Evolutionary conservation across 345 rosid genomes (phyloP).

Genomic region (Bruguiera parviflora): DNA sequence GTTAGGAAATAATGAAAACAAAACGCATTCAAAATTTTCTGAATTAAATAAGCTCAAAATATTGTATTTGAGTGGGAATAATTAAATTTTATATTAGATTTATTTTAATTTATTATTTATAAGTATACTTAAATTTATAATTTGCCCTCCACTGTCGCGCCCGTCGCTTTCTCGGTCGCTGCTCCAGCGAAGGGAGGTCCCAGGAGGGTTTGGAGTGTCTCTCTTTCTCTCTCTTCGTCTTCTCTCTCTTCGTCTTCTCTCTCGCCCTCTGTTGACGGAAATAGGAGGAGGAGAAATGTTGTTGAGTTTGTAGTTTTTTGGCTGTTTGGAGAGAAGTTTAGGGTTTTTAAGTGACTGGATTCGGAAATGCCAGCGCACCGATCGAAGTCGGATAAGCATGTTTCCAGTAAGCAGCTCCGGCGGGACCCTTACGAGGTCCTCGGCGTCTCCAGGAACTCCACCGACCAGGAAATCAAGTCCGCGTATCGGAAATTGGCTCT

Average conservation of each 20-base stretch:
- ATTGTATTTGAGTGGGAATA: too few species aligned
- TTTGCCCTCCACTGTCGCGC: conserved; percentile 15
- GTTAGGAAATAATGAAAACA: background rate
- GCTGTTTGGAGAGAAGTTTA: background rate
- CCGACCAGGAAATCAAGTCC: conserved; percentile 91
- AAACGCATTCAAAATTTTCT: background rate
- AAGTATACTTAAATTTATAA: background rate
- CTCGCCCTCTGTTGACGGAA: background rate
- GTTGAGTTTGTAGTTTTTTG: background rate
- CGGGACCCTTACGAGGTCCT: conserved; percentile 95
- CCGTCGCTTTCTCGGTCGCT: conserved; percentile 7
- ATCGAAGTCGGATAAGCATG: conserved; percentile 53
- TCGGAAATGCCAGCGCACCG: conserved; percentile 26
- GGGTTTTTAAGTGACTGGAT: background rate
- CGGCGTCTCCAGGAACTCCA: conserved; percentile 61
- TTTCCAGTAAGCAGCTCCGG: conserved; percentile 61
- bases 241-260: background rate
- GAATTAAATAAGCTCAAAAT: too few species aligned
- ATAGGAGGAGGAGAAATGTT: background rate
- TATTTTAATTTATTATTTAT: too few species aligned
- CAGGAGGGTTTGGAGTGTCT: background rate
- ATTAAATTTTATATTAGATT: too few species aligned
- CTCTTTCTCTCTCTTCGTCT: background rate
- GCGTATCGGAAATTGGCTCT: conserved; percentile 95
- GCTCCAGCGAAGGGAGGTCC: conserved; percentile 4